Evolutionary conservation across 495 filamentous ascomycete genomes (phyloP), one percentile per base, ranked within the genome.

Genomic region (Penicillium lividum): DNA sequence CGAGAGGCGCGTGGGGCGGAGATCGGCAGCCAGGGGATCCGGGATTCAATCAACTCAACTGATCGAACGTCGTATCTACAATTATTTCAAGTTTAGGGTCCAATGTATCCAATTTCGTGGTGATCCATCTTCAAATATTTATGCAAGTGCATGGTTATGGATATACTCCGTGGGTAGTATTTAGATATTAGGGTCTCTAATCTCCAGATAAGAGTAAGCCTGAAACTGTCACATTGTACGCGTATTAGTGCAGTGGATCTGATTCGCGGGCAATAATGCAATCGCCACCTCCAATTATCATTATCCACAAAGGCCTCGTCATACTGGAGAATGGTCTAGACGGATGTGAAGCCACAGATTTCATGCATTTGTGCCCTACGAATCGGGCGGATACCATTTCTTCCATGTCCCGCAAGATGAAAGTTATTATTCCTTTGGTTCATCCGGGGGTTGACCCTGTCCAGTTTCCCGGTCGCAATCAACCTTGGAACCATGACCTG

Each of bases 1-100:
- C 42, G 40, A 49, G 40, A 49, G 43, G 54, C 45, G 43, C 56
- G 54, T 62, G 62, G 59, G 54, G 59, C 53, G 10, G 38, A 36
- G 63, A 68, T 68, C 59, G 51, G 46, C 56, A 28, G 57, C 54
- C 58, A 59, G 62, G 50, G 51, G 65, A 65, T 64, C 58, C 58
- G 16, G 54, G 54, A 30, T 51, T 33, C 46, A 50, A 31, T 15
- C 9, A 29, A 40, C 29, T 52, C 4, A 30, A 52, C 25, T 38
- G 16, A 40, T 52, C 44, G 22, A 46, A 46, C 44, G 22, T 18
- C 44, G 22, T 16, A 9, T 46, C 5, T 7, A 27, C 5, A 27
- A 28, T 46, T 6, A 22, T 27, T 15, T 30, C 45, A 34, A 27
- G 49, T 51, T 51, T 15, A 51, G 33, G 33, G 38, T 40, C 34